Percentiles rank a stretch among this genome's conserved stretches.
These are phyloP conservation scores for Vitis rotundifolia DNA, from an alignment of 164 flowering plant species.

Conservation along the genomic window DNA sequence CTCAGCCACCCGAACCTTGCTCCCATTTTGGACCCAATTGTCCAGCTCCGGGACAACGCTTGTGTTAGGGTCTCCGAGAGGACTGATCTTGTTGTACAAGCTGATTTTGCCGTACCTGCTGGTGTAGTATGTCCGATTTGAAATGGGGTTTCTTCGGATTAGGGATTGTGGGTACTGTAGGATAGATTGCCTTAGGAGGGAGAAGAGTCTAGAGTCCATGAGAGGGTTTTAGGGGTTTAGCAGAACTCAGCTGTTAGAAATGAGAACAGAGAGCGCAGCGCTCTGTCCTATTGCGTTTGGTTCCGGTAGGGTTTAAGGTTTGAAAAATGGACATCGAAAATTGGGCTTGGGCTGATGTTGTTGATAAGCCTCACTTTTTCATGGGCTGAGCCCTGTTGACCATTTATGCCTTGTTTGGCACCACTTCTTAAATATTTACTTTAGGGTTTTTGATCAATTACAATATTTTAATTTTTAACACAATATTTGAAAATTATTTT, in stretches of 20 bases:
- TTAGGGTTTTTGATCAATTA: too few species aligned
- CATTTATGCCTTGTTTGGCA: too few species aligned
- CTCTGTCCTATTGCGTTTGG: too few species aligned
- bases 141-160: constrained; percentile 5
- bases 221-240: constrained; percentile 1
- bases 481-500: too few species aligned
- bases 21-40: constrained; percentile 54
- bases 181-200: neutral
- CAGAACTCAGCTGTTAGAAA: neutral
- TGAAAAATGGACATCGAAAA: too few species aligned
- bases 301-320: too few species aligned
- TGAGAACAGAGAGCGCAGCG: neutral
- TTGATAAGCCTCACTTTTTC: too few species aligned
- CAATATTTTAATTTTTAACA: too few species aligned
- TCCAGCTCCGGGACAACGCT: constrained; percentile 65
- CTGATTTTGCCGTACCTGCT: constrained; percentile 20
- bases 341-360: too few species aligned
- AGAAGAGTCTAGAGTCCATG: constrained; percentile 13
- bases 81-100: constrained; percentile 60
- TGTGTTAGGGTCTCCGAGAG: constrained; percentile 44
- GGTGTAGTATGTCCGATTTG: constrained; percentile 32
- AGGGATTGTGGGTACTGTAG: constrained; percentile 6
- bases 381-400: too few species aligned
- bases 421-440: too few species aligned
- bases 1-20: constrained; percentile 42